Evolutionary conservation across 2,329 filamentous ascomycete species (phyloP), one percentile per base, ranked within the genome.

Genomic region (Coniochaeta sp.): DNA sequence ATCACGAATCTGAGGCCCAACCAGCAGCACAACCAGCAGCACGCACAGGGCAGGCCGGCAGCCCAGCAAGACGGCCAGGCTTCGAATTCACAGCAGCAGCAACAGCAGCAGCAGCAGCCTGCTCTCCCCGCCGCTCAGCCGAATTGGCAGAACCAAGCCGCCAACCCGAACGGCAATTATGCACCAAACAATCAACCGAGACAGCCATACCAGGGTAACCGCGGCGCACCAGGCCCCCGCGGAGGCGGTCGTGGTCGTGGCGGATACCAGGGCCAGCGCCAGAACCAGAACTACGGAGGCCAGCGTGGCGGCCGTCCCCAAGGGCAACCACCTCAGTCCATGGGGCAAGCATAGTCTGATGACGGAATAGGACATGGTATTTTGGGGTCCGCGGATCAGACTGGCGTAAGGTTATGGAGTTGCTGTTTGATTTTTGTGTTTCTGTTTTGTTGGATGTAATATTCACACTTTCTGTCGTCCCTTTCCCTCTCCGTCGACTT

Each of bases 121-220:
- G 9, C 61, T 28, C 40, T 60, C 19, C 59, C 60, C 30, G 55
- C 60, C 6, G 62, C 60, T 6, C 66, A 76, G 64, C 71, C 70
- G 52, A 75, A 77, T 63, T 79, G 75, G 75, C 76, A 78, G 64
- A 72, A 65, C 44, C 76, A 77, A 64, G 69, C 69, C 56, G 68
- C 65, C 55, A 73, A 71, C 54, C 72, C 77, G 59, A 77, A 75
- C 61, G 71, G 71, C n/a, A 42, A 60, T 7, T 62, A 59, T n/a
- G 32, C 62, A 5, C 57, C 62, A 8, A 62, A 59, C 30, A 62
- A 61, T 58, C 62, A 69, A 67, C 52, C 73, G 73, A 50, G 73
- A 74, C 58, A 75, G 72, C 55, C 73, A 72, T 76, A 74, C 63
- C 73, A 76, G 64, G 71, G 73, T 42, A 72, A 75, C 52, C 71